Percentiles rank a stretch among this genome's conserved stretches.
Conservation (phyloP, 179 eudicot genomes). For the Silene vulgaris region DNA sequence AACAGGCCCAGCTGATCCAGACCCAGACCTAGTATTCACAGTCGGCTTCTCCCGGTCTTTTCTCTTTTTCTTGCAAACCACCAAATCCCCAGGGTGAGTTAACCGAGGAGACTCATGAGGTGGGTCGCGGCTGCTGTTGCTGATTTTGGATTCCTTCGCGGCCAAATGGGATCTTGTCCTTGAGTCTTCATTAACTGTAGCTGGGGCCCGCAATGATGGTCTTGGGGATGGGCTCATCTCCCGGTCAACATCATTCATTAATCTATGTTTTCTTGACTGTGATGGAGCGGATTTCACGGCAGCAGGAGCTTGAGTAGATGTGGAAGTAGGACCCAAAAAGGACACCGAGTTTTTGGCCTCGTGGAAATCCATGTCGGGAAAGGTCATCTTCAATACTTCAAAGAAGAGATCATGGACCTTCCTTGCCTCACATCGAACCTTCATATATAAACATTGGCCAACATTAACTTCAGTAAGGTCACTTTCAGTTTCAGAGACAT, state of each 20-base stretch:
- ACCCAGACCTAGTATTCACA: slow-evolving; percentile 49
- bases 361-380: slow-evolving; percentile 74
- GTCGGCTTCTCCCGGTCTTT: slow-evolving; percentile 76
- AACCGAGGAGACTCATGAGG: slow-evolving; percentile 43
- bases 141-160: slow-evolving; percentile 49
- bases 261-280: slow-evolving; percentile 51
- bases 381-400: slow-evolving; percentile 61
- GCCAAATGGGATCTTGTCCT: slow-evolving; percentile 37
- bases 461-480: neutral
- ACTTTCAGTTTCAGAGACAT: slow-evolving; percentile 10
- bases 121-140: slow-evolving; percentile 39
- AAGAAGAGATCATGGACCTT: slow-evolving; percentile 89
- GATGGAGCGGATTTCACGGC: slow-evolving; percentile 42
- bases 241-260: slow-evolving; percentile 50
- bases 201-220: slow-evolving; percentile 42
- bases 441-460: slow-evolving; percentile 22
- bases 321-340: slow-evolving; percentile 49
- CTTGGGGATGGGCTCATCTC: slow-evolving; percentile 49
- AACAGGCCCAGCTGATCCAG: slow-evolving; percentile 64
- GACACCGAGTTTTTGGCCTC: slow-evolving; percentile 65
- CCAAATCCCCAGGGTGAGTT: slow-evolving; percentile 90
- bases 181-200: slow-evolving; percentile 34
- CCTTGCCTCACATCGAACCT: slow-evolving; percentile 91
- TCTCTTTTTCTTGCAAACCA: slow-evolving; percentile 88
- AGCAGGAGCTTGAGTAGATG: slow-evolving; percentile 35